Evolutionary conservation across 78 protist species (phyloP), one percentile per base, ranked within the genome.

Genomic region (Planoprotostelium fungivorum): DNA sequence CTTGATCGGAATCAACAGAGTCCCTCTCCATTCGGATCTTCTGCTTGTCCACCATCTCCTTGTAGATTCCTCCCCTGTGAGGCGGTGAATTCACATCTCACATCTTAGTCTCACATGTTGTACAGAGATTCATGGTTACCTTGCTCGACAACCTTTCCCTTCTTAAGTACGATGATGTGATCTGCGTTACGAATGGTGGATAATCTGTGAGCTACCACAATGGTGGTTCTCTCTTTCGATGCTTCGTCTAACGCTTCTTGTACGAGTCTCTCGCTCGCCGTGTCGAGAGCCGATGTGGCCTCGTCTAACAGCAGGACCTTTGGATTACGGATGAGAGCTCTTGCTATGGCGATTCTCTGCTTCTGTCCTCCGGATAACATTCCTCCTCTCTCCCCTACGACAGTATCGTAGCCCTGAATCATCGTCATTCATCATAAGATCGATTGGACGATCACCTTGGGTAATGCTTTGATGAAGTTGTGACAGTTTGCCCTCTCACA

Each of bases 201-300:
- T 28, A 98, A 90, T 38, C 99, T 88, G 89, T 99, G 99, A 0
- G 99, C 99, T 37, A 99, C 95, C 38, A 98, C 94, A 36, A 99
- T 36, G 28, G 95, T 89, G 0, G 99, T 98, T 37, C 97, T 92
- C n/a, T 94, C 96, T 23, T 88, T 35, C 94, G 94, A 88, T 37
- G 96, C 84, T 0, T 85, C 63, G 39, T 93, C 96, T 0, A 98
- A 63, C 34, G 98, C 98, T 9, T 93, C 96, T 90, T 94, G 96
- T 0, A 99, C 98, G 0, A 92, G 31, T 25, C 85, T 36, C 93
- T 98, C 99, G 28, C 92, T 91, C 86, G 92, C 94, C 0, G 96
- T 90, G 91, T 99, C 99, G n/a, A 99, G 97, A 29, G 99, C 99
- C 0, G 96, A 88, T 36, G 99, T 99, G 25, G 99, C 98, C 91